Base-by-base conservation (phyloP, 768 basidiomycete species). In the Tremella yokohamensis region DNA sequence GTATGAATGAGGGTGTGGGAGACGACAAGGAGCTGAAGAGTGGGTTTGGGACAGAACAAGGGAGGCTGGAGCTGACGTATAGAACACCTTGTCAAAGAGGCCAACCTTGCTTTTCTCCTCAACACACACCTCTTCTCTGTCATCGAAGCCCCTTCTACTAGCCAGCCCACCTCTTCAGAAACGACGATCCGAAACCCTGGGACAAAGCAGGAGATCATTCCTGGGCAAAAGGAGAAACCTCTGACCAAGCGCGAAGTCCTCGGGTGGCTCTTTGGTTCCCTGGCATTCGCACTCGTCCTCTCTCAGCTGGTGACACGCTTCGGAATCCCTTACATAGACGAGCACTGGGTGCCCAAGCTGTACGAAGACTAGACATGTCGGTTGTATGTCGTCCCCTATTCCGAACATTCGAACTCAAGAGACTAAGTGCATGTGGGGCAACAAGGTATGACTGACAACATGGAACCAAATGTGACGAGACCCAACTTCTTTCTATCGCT, bases 1-100 rank as follows among this genome's bases (percentile, higher is more conserved):
- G 68, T 2, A 73, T 73, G 71, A 63, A 73, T 52, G 59, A 66
- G 18, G 71, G 71, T 26, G 71, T 73, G 8, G 66, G 64, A 8
- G 66, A 70, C 22, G 71, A 73, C 42, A 20, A 68, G 59, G 56
- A 51, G 18, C 47, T 73, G 40, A 73, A 73, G 53, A 64, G 71
- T 73, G 59, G 61, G 54, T 49, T 34, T 16, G n/a, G 42, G 42
- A 16, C 15, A 6, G 15, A 45, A 45, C 22, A 22, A 6, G n/a
- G n/a, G n/a, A n/a, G n/a, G n/a, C 15, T 34, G 29, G 6, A 45
- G 25, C 44, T 52, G 38, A 48, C 13, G 25, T 6, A 4, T 54
- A 72, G 70, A 64, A 34, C 53, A 59, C 7, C 60, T 73, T 13
- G 60, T 73, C 34, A 63, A 64, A 50, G 71, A 73, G 57, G 71